Base-by-base conservation (phyloP, 2,329 filamentous ascomycete species). In the Monosporascus sp. region DNA sequence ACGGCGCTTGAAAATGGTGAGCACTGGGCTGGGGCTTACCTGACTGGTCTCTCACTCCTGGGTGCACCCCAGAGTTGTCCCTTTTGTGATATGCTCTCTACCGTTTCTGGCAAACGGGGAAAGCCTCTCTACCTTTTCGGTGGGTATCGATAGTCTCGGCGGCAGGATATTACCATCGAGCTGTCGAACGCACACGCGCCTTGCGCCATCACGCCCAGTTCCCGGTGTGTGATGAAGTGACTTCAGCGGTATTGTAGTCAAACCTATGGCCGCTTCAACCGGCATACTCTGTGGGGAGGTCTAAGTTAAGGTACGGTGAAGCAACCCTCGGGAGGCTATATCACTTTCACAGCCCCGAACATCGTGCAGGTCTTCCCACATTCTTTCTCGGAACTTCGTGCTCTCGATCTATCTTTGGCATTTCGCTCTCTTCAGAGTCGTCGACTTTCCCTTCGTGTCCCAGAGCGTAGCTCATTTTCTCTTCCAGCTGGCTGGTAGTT, bases 401-500 rank as follows among this genome's bases (percentile, higher is more conserved):
- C 4, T 14, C 31, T 1, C 31, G 31, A 56, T 56, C 48, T 54
- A 51, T 52, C 52, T 54, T 53, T 49, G 22, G 40, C 40, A 22
- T 47, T 43, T 55, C 56, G 52, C 54, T 55, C 56, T 56, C 38
- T 56, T 59, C 54, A 26, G 24, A 46, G 43, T 46, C 43, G 22
- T 31, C n/a, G 5, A 46, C 22, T 46, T 45, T 31, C 43, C 3
- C 20, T 46, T 46, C 43, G 22, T 46, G 20, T 27, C 22, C 43
- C 9, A 17, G 26, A 22, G 14, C 22, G 20, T 44, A 11, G 14
- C 24, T 46, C 43, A 16, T 24, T n/a, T 26, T 20, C 14, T 24
- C 11, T 58, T 58, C 63, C 62, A 68, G 66, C 66, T 62, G 64
- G 66, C 65, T 68, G 64, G 61, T 57, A 50, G 40, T 59, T 48